These are phyloP conservation scores for Cryomyces minteri DNA, from an alignment of 495 filamentous ascomycete genomes.

Conservation along the genomic window DNA sequence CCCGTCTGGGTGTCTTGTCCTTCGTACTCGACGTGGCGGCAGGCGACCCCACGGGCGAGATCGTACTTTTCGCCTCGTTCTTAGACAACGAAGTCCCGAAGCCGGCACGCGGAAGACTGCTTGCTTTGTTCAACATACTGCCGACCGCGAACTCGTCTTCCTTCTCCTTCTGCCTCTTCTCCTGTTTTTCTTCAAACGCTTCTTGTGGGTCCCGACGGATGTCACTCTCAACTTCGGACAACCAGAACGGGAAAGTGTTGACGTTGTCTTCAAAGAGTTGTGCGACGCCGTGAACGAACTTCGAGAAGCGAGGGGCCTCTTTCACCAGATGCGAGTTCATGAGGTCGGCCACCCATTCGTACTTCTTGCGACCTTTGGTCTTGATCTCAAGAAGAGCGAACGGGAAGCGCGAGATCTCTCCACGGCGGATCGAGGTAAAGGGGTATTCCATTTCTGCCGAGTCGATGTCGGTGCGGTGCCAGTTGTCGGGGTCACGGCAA, in stretches of 20 bases:
- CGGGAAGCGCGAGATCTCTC: slow-evolving; percentile 84
- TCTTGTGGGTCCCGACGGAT: slow-evolving; percentile 81
- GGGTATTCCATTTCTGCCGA: slow-evolving; percentile 66
- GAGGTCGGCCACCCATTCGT: slow-evolving; percentile 77
- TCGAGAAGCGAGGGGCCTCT: slow-evolving; percentile 76
- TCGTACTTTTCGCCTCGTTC: neutral
- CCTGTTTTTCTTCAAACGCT: slow-evolving; percentile 84
- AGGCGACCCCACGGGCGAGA: slow-evolving; percentile 15
- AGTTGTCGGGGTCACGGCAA: slow-evolving; percentile 69
- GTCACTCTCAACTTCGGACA: slow-evolving; percentile 73
- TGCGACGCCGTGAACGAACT: slow-evolving; percentile 88
- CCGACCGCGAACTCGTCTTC: slow-evolving; percentile 83
- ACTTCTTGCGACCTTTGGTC: slow-evolving; percentile 51
- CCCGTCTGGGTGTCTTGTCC: neutral
- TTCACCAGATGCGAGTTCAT: slow-evolving; percentile 87
- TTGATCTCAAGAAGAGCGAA: slow-evolving; percentile 89
- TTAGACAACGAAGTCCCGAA: slow-evolving; percentile 7
- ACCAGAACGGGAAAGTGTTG: slow-evolving; percentile 92
- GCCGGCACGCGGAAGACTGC: slow-evolving; percentile 15
- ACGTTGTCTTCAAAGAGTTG: slow-evolving; percentile 88
- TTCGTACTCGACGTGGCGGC: neutral
- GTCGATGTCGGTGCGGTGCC: slow-evolving; percentile 88
- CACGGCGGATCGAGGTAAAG: slow-evolving; percentile 66
- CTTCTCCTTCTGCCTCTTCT: slow-evolving; percentile 53
- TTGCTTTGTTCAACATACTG: slow-evolving; percentile 40